Evolutionary conservation across 805 yeast genomes (phyloP).

Genomic region (Candida tallmaniae): DNA sequence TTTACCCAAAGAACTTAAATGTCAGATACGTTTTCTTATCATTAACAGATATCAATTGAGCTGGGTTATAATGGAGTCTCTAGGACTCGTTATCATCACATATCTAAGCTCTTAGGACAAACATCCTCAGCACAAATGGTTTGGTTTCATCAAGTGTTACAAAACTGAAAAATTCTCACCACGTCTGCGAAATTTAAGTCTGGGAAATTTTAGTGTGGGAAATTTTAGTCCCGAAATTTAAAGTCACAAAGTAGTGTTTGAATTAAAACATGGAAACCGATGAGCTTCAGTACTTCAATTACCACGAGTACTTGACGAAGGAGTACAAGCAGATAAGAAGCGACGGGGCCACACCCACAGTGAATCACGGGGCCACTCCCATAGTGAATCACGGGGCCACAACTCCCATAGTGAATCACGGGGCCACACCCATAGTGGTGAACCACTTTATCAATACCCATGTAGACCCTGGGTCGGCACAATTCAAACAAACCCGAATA

Average conservation of each 20-base stretch:
- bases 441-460: conserved; percentile 68
- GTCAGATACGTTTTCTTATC: conserved; percentile 21
- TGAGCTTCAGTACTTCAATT: conserved; percentile 51
- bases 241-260: too few relatives aligned
- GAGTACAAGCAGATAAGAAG: too few relatives aligned
- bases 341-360: too few relatives aligned
- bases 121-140: conserved; percentile 1
- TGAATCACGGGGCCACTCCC: too few relatives aligned
- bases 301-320: conserved; percentile 53
- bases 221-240: too few relatives aligned
- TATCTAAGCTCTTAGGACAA: conserved; percentile 13
- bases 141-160: too few relatives aligned
- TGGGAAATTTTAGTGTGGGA: too few relatives aligned
- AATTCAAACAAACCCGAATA: conserved; percentile 44
- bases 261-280: too few relatives aligned
- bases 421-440: conserved; percentile 43
- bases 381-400: too few relatives aligned
- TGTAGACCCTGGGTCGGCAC: conserved; percentile 23
- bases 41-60: conserved; percentile 42
- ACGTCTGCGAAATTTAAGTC: too few relatives aligned
- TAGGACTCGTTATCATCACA: conserved; percentile 38
- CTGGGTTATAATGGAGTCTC: conserved; percentile 40
- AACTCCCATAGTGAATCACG: too few relatives aligned
- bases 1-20: conserved; percentile 8
- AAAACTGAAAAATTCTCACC: too few relatives aligned